Base-by-base conservation (phyloP, 1,284 basidiomycete genomes). In the Earliella scabrosa region DNA sequence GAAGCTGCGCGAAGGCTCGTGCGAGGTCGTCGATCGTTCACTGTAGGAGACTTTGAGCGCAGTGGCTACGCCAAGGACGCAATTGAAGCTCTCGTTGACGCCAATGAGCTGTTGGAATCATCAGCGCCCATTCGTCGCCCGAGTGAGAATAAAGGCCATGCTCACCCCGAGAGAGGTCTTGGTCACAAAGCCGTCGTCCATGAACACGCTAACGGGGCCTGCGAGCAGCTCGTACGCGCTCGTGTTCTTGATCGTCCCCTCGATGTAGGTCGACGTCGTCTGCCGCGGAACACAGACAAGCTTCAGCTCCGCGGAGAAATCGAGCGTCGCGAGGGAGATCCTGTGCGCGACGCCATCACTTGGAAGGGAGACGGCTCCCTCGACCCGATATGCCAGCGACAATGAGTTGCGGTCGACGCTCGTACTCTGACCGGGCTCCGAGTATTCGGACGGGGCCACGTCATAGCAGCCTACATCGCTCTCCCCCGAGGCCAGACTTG, bases 311-410 rank as follows among this genome's bases (percentile, higher is more conserved):
- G 77, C 71, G 16, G 80, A 72, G 59, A 86, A 81, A 2, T 74
- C 70, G 26, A 85, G 68, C 3, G 77, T 63, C 0, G 82, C 78
- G 50, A 86, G 71, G 11, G 77, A 73, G 4, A 86, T 82, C 49
- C 81, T 80, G 66, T 87, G 84, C 24, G 77, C 73, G 4, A 74
- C 66, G 0, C 78, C 81, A 64, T 85, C 83, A 54, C 77, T 80
- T 0, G 82, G 80, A 50, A 86, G 78, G 18, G 73, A 77, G 0
- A 77, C 76, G 7, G 70, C 61, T 2, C 80, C 82, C 32, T 78
- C 76, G 14, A 85, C 80, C 27, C 72, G 67, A 55, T 80, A 85
- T 0, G 80, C 76, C 16, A 80, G 71, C 1, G 82, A 76, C 18
- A 83, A 70, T 4, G 82, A 77, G 4, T 77, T 82, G 63, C 51